Evolutionary conservation across 2,329 filamentous ascomycete species (phyloP).

Genomic region (Pyrenochaeta sp.): DNA sequence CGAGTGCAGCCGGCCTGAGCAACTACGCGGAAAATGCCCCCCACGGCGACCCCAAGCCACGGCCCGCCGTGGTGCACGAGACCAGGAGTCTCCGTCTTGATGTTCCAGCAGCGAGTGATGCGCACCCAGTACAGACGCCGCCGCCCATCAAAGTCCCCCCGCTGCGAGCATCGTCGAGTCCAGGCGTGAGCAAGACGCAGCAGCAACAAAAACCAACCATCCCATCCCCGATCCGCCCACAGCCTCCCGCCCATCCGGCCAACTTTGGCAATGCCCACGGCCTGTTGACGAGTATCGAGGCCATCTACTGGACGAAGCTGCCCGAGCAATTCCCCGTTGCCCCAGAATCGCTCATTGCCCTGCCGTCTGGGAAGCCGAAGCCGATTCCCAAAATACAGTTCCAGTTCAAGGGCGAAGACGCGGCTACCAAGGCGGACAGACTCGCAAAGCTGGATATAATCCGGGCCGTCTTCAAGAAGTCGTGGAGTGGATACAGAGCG

Average conservation of each 20-base stretch:
- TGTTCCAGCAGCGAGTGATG: slow-evolving; percentile 38
- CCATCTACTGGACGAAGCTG: slow-evolving; percentile 75
- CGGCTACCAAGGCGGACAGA: slow-evolving; percentile 60
- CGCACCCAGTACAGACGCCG: slow-evolving; percentile 32
- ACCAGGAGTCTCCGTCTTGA: slow-evolving; percentile 41
- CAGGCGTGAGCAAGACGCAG: slow-evolving; percentile 15
- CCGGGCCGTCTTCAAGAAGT: slow-evolving; percentile 75
- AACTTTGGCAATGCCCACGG: slow-evolving; percentile 29
- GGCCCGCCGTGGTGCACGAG: slow-evolving; percentile 38
- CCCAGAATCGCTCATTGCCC: slow-evolving; percentile 71
- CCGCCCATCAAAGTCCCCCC: slow-evolving; percentile 33
- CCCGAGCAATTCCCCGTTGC: slow-evolving; percentile 80
- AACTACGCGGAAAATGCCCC: slow-evolving; percentile 21
- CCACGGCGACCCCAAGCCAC: slow-evolving; percentile 26
- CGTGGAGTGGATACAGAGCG: slow-evolving; percentile 83
- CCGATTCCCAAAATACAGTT: slow-evolving; percentile 79
- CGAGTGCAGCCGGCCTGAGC: slow-evolving; percentile 27
- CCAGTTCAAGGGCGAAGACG: slow-evolving; percentile 71
- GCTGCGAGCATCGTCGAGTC: slow-evolving; percentile 16
- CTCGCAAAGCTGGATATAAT: slow-evolving; percentile 70
- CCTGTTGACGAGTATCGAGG: slow-evolving; percentile 23
- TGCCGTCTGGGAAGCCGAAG: slow-evolving; percentile 76
- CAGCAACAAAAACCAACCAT: slow-evolving; percentile 24
- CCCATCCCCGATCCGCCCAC: slow-evolving; percentile 18
- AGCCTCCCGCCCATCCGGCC: slow-evolving; percentile 19